phyloP scores from a whole-genome alignment of 2,329 filamentous ascomycete species.

The Ophiostoma pallidulum region DNA sequence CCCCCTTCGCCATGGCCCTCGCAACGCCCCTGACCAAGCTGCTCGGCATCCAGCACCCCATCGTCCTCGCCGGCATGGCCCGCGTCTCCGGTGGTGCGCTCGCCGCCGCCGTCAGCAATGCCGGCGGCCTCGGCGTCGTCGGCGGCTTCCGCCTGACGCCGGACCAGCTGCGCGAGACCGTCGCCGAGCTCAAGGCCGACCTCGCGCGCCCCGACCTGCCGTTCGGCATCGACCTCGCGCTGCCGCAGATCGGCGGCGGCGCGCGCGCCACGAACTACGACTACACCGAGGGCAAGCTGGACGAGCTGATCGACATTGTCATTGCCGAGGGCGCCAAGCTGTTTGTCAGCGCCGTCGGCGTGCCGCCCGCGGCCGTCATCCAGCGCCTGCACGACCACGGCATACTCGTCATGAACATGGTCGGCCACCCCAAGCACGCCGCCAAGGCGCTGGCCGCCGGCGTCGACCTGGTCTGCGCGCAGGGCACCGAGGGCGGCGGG shows the following conservation, averaged over 20 bases:
- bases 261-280: conserved; percentile 92
- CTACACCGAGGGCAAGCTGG: conserved; percentile 82
- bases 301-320: conserved; percentile 78
- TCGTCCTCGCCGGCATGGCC: conserved; percentile 92
- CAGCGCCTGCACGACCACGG: conserved; percentile 68
- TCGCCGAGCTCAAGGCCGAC: conserved; percentile 74
- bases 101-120: conserved; percentile 80
- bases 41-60: conserved; percentile 75
- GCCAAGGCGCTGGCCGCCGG: conserved; percentile 78
- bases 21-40: conserved; percentile 70
- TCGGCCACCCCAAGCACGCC: conserved; percentile 84
- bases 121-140: conserved; percentile 72
- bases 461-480: conserved; percentile 84
- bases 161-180: conserved; percentile 64
- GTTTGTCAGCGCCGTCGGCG: conserved; percentile 82
- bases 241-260: conserved; percentile 76
- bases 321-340: conserved; percentile 75
- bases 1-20: conserved; percentile 30
- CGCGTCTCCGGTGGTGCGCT: conserved; percentile 68
- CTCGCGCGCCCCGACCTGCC: conserved; percentile 59
- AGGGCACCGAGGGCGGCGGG: conserved; percentile 87
- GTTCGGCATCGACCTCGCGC: conserved; percentile 84
- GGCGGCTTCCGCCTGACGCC: conserved; percentile 65
- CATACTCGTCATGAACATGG: conserved; percentile 94
- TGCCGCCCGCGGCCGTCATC: conserved; percentile 66